Base-by-base conservation (phyloP, 2,329 filamentous ascomycete genomes). In the Aspergillus oerlinghausenensis region DNA sequence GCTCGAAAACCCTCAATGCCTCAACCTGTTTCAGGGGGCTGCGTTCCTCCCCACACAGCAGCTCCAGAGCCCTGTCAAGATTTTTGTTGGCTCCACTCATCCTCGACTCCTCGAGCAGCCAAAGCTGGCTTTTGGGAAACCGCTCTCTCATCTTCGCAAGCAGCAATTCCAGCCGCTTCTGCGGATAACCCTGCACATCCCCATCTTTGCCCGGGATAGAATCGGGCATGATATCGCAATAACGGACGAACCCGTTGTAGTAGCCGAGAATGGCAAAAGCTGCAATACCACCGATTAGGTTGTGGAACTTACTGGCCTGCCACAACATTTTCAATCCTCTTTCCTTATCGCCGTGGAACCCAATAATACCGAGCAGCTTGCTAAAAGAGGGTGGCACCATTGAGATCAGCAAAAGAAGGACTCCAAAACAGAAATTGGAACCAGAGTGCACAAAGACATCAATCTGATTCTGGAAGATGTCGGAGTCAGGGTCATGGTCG, bases 401-500 rank as follows among this genome's bases (percentile, higher is more conserved):
- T 11, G 91, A 95, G n/a, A 97, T 86, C 54, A 97, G 80, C 1
- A 97, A 80, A 14, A 95, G 82, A 1, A 97, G 77, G 32, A 95
- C 82, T 3, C 94, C 94, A 66, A 92, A 97, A 73, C 92, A 96
- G 73, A 97, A 88, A 69, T 89, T 94, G 4, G 87, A 85, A 9
- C 92, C 93, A 0, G 90, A 92, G 71, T 96, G 91, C 40, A 97
- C 87, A 70, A 97, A 99, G 23, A 88, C 76, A 71, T 97, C 93
- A 19, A 93, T 84, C 0, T 89, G 86, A 58, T 92, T 86, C 40
- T 83, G 85, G 63, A 93, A 88, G 2, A 86, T 76, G 4, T 85
- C 80, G 1, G 84, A 82, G 58, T 88, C 85, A 6, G 82, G 77
- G 32, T 83, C 82, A 57, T 81, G 63, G 61, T 76, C 72, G 49